Percentiles rank a stretch among this genome's conserved stretches.
phyloP scores from a whole-genome alignment of 2,329 filamentous ascomycete genomes.

The Fusarium mundagurra region DNA sequence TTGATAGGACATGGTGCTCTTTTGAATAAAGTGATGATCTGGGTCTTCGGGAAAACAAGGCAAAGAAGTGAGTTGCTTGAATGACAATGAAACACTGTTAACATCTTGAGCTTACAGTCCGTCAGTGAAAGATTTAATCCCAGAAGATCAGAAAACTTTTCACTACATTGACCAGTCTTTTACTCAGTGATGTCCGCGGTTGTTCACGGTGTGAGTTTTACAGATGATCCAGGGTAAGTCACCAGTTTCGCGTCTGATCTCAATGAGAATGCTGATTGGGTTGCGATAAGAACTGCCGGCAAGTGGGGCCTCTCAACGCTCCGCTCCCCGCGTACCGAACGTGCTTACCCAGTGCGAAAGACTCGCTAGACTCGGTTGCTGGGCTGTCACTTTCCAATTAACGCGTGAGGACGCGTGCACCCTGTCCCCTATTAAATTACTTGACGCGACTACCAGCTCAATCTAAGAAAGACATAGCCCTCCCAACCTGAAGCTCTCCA shows the following conservation, averaged over 20 bases:
- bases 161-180: rapidly evolving
- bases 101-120: too few species aligned
- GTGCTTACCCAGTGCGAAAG: constrained; percentile 3
- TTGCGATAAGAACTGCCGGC: neutral
- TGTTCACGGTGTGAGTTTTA: neutral
- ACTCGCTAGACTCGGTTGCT: constrained; percentile 9
- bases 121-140: too few species aligned
- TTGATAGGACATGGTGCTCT: too few species aligned
- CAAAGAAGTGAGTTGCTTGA: too few species aligned
- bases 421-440: constrained; percentile 1
- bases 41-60: too few species aligned
- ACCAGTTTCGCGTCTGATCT: neutral
- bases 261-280: neutral
- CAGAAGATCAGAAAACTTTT: neutral
- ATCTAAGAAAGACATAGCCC: neutral
- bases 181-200: rapidly evolving
- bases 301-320: neutral
- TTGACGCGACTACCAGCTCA: constrained; percentile 30
- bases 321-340: neutral
- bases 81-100: too few species aligned
- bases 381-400: constrained; percentile 31
- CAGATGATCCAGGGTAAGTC: neutral
- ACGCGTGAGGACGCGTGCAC: constrained; percentile 42
- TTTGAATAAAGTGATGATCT: too few species aligned
- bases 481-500: neutral